Percentiles rank a stretch among this genome's conserved stretches.
phyloP scores from a whole-genome alignment of 305 asterid species.

The Solanum aculeatissimum region DNA sequence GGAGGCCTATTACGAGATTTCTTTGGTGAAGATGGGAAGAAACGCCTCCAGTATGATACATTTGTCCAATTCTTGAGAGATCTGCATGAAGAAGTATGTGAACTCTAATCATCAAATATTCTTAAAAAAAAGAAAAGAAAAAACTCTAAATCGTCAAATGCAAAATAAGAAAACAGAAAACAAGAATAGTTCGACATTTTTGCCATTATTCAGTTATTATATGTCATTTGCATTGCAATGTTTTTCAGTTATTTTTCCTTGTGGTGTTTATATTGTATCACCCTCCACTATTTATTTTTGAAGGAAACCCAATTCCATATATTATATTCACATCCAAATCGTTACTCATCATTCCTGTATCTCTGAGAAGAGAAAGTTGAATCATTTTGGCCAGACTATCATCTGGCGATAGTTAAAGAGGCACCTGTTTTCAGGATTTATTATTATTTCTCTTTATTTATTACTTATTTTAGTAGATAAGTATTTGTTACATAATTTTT shows the following conservation, averaged over 20 bases:
- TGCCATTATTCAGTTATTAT: neutral
- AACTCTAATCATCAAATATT: neutral
- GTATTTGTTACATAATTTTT: neutral
- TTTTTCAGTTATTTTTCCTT: neutral
- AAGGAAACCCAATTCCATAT: neutral
- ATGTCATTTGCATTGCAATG: neutral
- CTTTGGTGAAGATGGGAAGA: slow-evolving; percentile 65
- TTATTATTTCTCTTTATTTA: neutral
- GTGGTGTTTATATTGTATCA: neutral
- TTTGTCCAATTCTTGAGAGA: slow-evolving; percentile 67
- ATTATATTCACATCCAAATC: neutral
- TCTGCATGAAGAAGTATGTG: slow-evolving; percentile 70
- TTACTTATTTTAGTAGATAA: neutral
- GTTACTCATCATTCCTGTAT: neutral
- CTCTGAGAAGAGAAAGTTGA: neutral
- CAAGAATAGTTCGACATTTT: neutral
- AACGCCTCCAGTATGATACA: slow-evolving; percentile 49
- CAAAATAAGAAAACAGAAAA: neutral
- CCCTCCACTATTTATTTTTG: neutral
- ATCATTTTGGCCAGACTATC: neutral
- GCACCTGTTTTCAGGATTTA: neutral
- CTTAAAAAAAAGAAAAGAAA: neutral
- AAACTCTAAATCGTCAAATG: neutral
- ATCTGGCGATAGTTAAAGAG: no score
- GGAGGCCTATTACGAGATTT: slow-evolving; percentile 77